A percentile compares a stretch with the other conserved stretches of the same genome.
phyloP scores from a whole-genome alignment of 768 basidiomycete species.

The Chiua virens region DNA sequence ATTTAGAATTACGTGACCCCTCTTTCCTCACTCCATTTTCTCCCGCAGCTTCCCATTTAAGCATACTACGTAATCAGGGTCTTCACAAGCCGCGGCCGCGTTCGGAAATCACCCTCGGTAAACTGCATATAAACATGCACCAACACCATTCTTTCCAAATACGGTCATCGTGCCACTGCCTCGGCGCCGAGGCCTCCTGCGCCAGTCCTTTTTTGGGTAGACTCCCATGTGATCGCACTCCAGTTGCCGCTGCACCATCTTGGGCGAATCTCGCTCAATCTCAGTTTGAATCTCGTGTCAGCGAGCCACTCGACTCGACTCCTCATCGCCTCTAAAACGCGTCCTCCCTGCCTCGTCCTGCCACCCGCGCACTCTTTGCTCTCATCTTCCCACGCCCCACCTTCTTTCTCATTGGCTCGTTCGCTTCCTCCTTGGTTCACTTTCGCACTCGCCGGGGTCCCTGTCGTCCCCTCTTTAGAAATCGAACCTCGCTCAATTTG shows the following conservation, averaged over 20 bases:
- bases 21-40: conserved; percentile 31
- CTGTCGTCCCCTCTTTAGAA: conserved; percentile 17
- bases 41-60: conserved; percentile 28
- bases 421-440: conserved; percentile 29
- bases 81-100: conserved; percentile 36
- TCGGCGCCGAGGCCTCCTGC: conserved; percentile 42
- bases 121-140: conserved; percentile 25
- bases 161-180: conserved; percentile 31
- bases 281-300: conserved; percentile 31
- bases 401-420: conserved; percentile 20
- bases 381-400: conserved; percentile 16
- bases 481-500: conserved; percentile 20
- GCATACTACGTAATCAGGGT: conserved; percentile 36
- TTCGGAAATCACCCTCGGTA: conserved; percentile 41
- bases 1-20: conserved; percentile 37
- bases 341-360: conserved; percentile 18
- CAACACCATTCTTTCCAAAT: conserved; percentile 23
- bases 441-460: conserved; percentile 33
- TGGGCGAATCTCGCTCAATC: conserved; percentile 32
- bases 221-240: conserved; percentile 34
- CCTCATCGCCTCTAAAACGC: conserved; percentile 12
- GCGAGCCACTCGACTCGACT: conserved; percentile 12
- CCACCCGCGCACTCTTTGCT: conserved; percentile 29
- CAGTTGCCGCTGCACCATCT: conserved; percentile 37
- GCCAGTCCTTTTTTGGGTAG: conserved; percentile 29